These are phyloP conservation scores for Fusarium sp. DNA, from an alignment of 2,329 filamentous ascomycete genomes.

Conservation along the genomic window DNA sequence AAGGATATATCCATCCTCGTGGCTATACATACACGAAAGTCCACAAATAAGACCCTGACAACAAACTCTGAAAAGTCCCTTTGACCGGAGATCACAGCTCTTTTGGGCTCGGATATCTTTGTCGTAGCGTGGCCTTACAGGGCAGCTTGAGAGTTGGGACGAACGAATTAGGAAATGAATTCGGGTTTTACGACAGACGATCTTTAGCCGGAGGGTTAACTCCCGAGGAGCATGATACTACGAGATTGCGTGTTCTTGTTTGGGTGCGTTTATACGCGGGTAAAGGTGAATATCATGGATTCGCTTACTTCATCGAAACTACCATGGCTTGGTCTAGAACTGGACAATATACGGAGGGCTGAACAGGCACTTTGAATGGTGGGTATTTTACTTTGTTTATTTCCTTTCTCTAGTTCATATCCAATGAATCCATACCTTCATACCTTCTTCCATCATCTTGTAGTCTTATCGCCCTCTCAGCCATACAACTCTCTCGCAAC, in stretches of 20 bases:
- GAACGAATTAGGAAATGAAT: neutral
- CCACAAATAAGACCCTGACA: slow-evolving; percentile 5
- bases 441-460: neutral
- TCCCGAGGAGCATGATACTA: neutral
- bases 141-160: neutral
- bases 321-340: neutral
- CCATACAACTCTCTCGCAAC: slow-evolving; percentile 44
- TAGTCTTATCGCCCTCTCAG: neutral
- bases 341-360: neutral
- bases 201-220: neutral
- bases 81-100: slow-evolving; percentile 2
- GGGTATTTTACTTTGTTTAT: neutral
- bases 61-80: neutral
- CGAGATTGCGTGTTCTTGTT: neutral
- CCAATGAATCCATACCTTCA: neutral
- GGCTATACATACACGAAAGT: slow-evolving; percentile 4
- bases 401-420: neutral
- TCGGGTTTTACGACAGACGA: neutral
- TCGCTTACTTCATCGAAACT: neutral
- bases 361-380: neutral
- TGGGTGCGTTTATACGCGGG: neutral
- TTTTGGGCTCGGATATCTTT: neutral
- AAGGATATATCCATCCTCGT: slow-evolving; percentile 1
- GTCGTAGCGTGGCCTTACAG: neutral
- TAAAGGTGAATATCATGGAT: neutral